Evolutionary conservation across 805 yeast genomes (phyloP).

Genomic region (Cyberlindnera sargentensis): DNA sequence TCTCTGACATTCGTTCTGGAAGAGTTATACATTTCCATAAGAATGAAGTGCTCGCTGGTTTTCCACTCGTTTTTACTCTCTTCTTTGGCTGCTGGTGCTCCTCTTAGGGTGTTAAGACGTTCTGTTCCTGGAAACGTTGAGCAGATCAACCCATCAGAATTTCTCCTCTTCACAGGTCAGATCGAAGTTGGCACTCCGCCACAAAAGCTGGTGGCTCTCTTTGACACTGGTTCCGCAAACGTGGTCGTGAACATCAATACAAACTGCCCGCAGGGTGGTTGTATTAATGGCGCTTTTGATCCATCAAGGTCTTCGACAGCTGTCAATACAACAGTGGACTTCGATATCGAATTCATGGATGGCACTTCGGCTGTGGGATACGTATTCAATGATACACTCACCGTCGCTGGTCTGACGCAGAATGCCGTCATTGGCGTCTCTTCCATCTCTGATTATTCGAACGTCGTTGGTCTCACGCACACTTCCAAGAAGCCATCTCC

Average conservation of each 20-base stretch:
- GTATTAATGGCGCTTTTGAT: conserved; percentile 2
- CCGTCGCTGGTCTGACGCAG: conserved; percentile 6
- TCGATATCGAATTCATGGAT: conserved; percentile 6
- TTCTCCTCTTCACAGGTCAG: conserved; percentile 1
- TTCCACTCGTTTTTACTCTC: background rate
- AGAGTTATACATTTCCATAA: too few relatives aligned
- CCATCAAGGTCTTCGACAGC: conserved; percentile 4
- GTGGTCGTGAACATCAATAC: conserved; percentile 3
- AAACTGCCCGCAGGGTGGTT: conserved; percentile 1
- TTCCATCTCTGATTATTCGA: conserved; percentile 1
- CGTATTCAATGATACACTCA: conserved; percentile 7
- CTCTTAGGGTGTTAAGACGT: conserved; percentile 5
- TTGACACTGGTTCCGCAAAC: conserved; percentile 19
- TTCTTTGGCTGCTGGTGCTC: background rate
- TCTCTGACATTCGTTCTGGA: too few relatives aligned
- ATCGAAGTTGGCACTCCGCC: conserved; percentile 14
- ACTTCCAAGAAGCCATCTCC: background rate
- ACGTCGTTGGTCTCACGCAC: conserved; percentile 11
- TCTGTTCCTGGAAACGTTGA: conserved; percentile 2
- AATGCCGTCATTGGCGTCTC: conserved; percentile 4
- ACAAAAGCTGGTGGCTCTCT: conserved; percentile 4
- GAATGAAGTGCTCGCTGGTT: conserved; percentile 3
- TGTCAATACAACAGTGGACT: background rate
- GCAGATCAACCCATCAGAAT: background rate
- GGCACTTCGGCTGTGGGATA: conserved; percentile 5